phyloP scores from a whole-genome alignment of 345 rosid genomes.

The Pistacia vera region DNA sequence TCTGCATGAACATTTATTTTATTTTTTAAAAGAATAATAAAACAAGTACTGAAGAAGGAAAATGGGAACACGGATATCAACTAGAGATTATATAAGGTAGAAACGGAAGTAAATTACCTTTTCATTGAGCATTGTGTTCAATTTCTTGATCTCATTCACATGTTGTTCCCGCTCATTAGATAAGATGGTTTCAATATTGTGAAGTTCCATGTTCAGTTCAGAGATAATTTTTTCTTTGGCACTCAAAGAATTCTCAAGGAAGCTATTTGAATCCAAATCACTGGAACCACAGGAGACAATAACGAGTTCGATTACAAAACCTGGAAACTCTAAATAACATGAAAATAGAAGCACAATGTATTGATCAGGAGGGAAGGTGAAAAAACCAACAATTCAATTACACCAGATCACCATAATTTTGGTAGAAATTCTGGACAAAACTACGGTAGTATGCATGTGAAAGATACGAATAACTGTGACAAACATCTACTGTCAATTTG shows the following conservation, averaged over 20 bases:
- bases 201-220: constrained; percentile 91
- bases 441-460: not conserved
- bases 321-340: constrained; percentile 6
- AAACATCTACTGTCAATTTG: not conserved
- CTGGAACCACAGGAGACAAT: constrained; percentile 44
- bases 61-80: not conserved
- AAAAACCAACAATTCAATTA: constrained; percentile 7
- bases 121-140: constrained; percentile 66
- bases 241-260: constrained; percentile 84
- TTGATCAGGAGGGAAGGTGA: not conserved
- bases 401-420: not conserved
- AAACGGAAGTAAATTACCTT: constrained; percentile 52
- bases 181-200: constrained; percentile 76
- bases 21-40: not conserved
- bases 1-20: not conserved
- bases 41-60: not conserved
- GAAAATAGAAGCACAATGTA: not conserved
- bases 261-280: constrained; percentile 73
- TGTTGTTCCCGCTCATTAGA: constrained; percentile 84
- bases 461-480: not conserved
- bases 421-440: not conserved
- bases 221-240: constrained; percentile 95
- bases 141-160: constrained; percentile 72
- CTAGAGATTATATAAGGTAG: constrained; percentile 3
- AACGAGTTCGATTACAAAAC: constrained; percentile 14